Base-by-base conservation (phyloP, 2,329 filamentous ascomycete species). In the Pestalotiopsis sp. region DNA sequence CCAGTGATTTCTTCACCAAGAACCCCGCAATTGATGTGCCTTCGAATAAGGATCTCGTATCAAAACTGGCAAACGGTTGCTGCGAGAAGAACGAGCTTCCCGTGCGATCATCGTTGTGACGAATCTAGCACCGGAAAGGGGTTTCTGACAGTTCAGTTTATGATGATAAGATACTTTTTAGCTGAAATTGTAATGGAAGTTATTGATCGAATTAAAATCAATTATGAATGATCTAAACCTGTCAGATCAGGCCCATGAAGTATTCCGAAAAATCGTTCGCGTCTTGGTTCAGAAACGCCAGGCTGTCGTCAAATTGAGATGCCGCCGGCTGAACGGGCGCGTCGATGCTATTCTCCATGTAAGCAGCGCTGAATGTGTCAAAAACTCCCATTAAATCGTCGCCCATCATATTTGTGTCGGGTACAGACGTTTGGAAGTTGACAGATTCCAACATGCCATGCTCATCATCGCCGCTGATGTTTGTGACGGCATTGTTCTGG, bases 21-120 rank as follows among this genome's bases (percentile, higher is more conserved):
- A 75, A 75, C 52, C 73, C 73, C n/a, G 72, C 73, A 6, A 73
- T 75, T 58, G 73, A 75, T 60, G 73, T 75, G 14, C 73, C 72
- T 17, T 67, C 65, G 23, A 67, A 49, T 25, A 67, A 67, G 39
- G 45, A 67, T 20, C 73, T 64, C n/a, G 39, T 64, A 11, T 64
- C 61, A 11, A 64, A 64, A 38, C 25, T 64, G 20, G 38, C 61
- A 7, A 49, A 64, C 17, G 61, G 61, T 4, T 64, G 61, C n/a
- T 64, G 61, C n/a, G 39, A 64, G 25, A 64, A 64, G 39, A 38
- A 39, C 6, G 59, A 61, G 20, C 59, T 38, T 20, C 59, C 27
- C 11, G n/a, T 61, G 31, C 39, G 59, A 20, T 61, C 59, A 20
- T 14, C 59, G 5, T n/a, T 61, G 59, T 61, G 36, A 61, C 5